Evolutionary conservation across 352 stramenopile genomes (phyloP), one percentile per base, ranked within the genome.

Genomic region (Phytophthora syringae): DNA sequence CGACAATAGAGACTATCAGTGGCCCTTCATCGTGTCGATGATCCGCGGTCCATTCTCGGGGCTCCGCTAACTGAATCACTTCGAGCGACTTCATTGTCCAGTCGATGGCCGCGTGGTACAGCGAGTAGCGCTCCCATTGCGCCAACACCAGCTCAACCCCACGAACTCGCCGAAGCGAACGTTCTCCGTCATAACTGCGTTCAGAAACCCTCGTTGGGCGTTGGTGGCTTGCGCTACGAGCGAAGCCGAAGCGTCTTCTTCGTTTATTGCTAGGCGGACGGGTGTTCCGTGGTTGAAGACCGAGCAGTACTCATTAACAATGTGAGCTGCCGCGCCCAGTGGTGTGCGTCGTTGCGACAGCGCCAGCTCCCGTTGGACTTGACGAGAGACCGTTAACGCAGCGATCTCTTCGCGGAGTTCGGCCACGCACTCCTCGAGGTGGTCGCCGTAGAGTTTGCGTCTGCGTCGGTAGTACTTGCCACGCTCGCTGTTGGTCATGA

Each of bases 401-500:
- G 68, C 62, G 32, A 89, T 71, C 56, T 88, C 70, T 53, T 72
- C 73, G 25, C 74, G 76, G 21, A 90, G 69, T 7, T 75, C 51
- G 45, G 65, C 52, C 22, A 90, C 76, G 2, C 57, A 53, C 0
- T 56, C 36, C n/a, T 76, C 54, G 16, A 88, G 58, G n/a, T 79
- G 53, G 34, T 67, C 60, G 9, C 72, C 64, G 65, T 86, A 86
- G 50, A 76, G 51, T 61, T 83, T 84, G 45, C 74, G 69, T 36
- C 72, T 64, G 27, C 61, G 72, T 27, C 79, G 79, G 52, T 88
- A 88, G 32, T 84, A 76, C 54, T 84, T 88, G 27, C 74, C 73
- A 3, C 79, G 79, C 52, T 88, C 79, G 50, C 79, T 88, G 62
- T 88, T 87, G 49, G 64, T 73, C 78, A 87, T 87, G 52, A 63